These are phyloP conservation scores for Trametes sanguinea DNA, from an alignment of 768 basidiomycete species.

Conservation along the genomic window DNA sequence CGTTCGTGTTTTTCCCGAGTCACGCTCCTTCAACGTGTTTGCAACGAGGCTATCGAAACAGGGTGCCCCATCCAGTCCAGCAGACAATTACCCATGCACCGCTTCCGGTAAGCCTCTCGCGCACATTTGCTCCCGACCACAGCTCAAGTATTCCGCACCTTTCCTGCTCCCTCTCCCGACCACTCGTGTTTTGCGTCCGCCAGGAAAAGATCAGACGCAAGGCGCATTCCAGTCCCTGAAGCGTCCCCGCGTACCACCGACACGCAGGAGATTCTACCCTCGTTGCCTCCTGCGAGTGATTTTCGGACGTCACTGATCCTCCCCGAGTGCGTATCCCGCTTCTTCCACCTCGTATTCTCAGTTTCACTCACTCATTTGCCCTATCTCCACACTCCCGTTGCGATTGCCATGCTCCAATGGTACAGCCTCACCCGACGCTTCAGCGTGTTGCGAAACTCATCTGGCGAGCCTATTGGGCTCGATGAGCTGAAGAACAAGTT, in stretches of 20 bases:
- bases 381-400: conserved; percentile 18
- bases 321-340: conserved; percentile 64
- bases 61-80: conserved; percentile 21
- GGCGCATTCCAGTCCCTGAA: conserved; percentile 47
- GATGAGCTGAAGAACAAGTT: conserved; percentile 66
- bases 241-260: conserved; percentile 25
- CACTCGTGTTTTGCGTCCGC: conserved; percentile 15
- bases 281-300: conserved; percentile 68
- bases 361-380: conserved; percentile 14
- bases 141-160: conserved; percentile 10
- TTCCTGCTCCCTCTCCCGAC: conserved; percentile 3
- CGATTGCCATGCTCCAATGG: conserved; percentile 26
- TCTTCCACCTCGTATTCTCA: conserved; percentile 22
- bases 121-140: conserved; percentile 33
- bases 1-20: conserved; percentile 17
- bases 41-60: conserved; percentile 51
- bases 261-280: conserved; percentile 45
- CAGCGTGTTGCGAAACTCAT: conserved; percentile 69
- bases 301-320: conserved; percentile 87
- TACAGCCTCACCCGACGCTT: conserved; percentile 79
- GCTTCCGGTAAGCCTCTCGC: conserved; percentile 69
- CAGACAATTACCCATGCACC: conserved; percentile 55
- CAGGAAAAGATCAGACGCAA: conserved; percentile 81
- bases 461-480: conserved; percentile 65
- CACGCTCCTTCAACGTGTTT: conserved; percentile 59